phyloP scores from a whole-genome alignment of 139 green algal genomes.

The Raphidocelis subcapitata region DNA sequence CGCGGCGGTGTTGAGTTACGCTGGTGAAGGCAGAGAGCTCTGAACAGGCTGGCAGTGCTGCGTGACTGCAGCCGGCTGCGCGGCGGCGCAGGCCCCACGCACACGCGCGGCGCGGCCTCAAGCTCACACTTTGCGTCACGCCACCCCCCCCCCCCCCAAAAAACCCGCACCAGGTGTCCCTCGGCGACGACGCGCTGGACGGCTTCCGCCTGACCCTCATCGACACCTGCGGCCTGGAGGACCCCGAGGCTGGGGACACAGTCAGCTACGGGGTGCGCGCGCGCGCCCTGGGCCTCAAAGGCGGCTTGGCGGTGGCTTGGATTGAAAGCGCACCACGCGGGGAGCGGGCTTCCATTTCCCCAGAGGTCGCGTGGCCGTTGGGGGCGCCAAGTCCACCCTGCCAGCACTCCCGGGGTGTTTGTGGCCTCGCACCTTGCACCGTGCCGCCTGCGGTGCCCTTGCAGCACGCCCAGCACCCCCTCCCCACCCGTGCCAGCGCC shows the following conservation, averaged over 20 bases:
- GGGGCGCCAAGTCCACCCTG: too few relatives aligned
- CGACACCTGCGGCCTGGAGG: constrained; percentile 60
- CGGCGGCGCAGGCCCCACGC: too few relatives aligned
- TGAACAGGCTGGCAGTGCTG: too few relatives aligned
- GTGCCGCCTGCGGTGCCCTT: not conserved
- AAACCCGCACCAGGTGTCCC: constrained; percentile 6
- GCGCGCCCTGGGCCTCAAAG: too few relatives aligned
- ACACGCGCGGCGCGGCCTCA: too few relatives aligned
- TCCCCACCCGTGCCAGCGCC: not conserved
- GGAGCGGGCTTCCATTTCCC: not conserved
- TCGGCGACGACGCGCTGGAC: constrained; percentile 20
- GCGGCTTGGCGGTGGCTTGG: not conserved
- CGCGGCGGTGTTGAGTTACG: too few relatives aligned
- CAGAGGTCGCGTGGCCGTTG: not conserved
- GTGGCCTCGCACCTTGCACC: not conserved
- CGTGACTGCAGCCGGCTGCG: too few relatives aligned
- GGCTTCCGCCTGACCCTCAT: constrained; percentile 54
- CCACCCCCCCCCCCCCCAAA: not conserved
- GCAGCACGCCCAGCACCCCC: not conserved
- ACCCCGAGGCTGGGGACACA: constrained; percentile 53
- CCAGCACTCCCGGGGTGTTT: too few relatives aligned
- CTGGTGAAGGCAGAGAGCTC: too few relatives aligned
- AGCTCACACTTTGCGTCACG: too few relatives aligned
- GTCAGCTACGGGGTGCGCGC: constrained; percentile 42
- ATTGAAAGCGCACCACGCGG: not conserved